Conservation (phyloP, 768 basidiomycete species). For the Russula lepida region DNA sequence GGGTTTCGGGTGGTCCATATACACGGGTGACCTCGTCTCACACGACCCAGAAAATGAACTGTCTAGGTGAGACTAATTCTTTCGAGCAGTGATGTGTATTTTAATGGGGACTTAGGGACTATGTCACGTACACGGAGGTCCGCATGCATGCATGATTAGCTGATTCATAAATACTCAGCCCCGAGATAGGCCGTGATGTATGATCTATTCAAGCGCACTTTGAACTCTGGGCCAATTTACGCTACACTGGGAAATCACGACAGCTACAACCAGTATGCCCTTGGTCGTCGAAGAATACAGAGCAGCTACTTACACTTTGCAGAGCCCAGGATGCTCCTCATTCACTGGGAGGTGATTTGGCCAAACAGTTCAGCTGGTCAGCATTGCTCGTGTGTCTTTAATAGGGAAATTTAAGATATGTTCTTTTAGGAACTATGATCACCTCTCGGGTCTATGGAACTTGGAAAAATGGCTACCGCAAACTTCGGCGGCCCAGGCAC, state of each 20-base stretch:
- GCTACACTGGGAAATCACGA: constrained; percentile 74
- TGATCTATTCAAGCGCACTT: constrained; percentile 52
- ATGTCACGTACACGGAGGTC: constrained; percentile 57
- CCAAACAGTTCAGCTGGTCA: constrained; percentile 59
- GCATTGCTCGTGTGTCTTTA: constrained; percentile 3
- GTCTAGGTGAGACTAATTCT: constrained; percentile 38
- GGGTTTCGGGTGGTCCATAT: constrained; percentile 59
- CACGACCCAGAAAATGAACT: constrained; percentile 62
- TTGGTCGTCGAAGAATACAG: neutral
- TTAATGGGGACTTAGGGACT: constrained; percentile 35
- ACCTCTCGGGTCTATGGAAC: constrained; percentile 62
- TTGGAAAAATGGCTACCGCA: constrained; percentile 62
- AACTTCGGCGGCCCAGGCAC: constrained; percentile 46
- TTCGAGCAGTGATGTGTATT: neutral
- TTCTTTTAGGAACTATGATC: constrained; percentile 60
- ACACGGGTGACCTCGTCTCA: constrained; percentile 66
- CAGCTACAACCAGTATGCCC: constrained; percentile 51
- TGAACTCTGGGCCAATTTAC: constrained; percentile 66
- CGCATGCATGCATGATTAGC: neutral
- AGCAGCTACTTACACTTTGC: neutral
- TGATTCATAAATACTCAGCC: neutral
- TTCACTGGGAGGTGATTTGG: constrained; percentile 45
- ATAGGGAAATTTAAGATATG: neutral
- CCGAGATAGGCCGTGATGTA: constrained; percentile 47
- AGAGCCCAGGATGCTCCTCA: constrained; percentile 57